These are phyloP conservation scores for Magnusiomyces clavatus DNA, from an alignment of 1,139 yeast species.

Conservation along the genomic window DNA sequence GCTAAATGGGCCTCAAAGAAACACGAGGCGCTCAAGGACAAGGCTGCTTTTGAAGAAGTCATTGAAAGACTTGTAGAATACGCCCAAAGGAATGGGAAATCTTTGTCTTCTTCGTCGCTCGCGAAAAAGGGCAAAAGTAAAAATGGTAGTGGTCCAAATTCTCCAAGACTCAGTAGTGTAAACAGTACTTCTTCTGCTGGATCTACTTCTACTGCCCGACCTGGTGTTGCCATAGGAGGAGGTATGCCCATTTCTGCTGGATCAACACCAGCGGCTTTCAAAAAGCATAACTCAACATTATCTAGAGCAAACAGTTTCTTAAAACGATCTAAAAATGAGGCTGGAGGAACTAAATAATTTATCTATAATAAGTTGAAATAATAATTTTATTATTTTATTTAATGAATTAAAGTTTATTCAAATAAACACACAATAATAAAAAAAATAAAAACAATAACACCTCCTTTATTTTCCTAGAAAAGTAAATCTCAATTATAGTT, in stretches of 20 bases:
- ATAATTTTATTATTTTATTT: no score
- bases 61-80: conserved; percentile 66
- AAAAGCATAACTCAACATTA: conserved; percentile 12
- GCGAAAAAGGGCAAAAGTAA: conserved; percentile 8
- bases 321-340: conserved; percentile 3
- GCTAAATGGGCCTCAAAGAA: conserved; percentile 45
- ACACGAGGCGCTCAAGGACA: conserved; percentile 41
- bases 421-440: no score
- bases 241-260: neutral
- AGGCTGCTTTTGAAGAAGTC: conserved; percentile 59
- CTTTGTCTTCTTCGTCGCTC: no score
- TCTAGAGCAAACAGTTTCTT: conserved; percentile 5
- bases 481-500: no score
- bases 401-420: no score
- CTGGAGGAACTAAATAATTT: neutral
- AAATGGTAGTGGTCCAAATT: neutral
- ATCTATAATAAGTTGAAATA: neutral
- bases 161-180: neutral
- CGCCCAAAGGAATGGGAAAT: conserved; percentile 39
- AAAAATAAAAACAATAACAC: no score
- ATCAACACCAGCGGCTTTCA: neutral
- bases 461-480: no score
- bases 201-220: neutral
- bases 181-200: no score
- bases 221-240: neutral